Conservation (phyloP, 768 basidiomycete species). For the Podaxis sp. region DNA sequence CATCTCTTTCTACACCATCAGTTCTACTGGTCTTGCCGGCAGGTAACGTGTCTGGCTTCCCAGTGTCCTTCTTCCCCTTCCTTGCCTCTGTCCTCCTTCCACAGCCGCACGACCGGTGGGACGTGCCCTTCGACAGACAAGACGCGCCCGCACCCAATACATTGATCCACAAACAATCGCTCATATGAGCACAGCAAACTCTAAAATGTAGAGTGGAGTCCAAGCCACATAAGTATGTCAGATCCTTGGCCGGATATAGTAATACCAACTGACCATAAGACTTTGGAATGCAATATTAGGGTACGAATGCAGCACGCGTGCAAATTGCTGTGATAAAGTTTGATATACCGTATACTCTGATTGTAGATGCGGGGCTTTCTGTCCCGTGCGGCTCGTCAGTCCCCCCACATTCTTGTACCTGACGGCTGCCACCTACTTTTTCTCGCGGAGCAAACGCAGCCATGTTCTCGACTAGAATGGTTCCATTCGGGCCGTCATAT, state of each 20-base stretch:
- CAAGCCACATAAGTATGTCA: not conserved
- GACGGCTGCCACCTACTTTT: conserved; percentile 38
- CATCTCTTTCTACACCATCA: not conserved
- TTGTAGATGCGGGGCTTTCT: conserved; percentile 70
- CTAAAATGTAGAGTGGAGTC: conserved; percentile 27
- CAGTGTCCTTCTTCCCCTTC: conserved; percentile 40
- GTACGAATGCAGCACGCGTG: conserved; percentile 50
- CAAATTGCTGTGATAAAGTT: conserved; percentile 64
- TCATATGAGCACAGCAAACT: conserved; percentile 54
- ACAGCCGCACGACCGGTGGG: conserved; percentile 66
- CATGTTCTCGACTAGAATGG: conserved; percentile 56
- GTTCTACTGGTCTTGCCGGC: conserved; percentile 15
- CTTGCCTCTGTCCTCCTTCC: conserved; percentile 43
- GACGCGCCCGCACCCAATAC: conserved; percentile 60
- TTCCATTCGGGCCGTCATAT: conserved; percentile 28
- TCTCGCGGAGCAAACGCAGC: conserved; percentile 76
- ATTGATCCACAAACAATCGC: conserved; percentile 60
- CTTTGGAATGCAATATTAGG: conserved; percentile 12
- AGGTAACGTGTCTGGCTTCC: conserved; percentile 51
- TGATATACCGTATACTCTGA: conserved; percentile 66
- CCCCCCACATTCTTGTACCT: conserved; percentile 3
- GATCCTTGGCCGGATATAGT: not conserved
- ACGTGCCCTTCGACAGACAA: conserved; percentile 69
- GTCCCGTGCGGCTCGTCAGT: conserved; percentile 2
- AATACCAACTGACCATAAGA: conserved; percentile 8